Evolutionary conservation across 2,329 filamentous ascomycete species (phyloP).

Genomic region (Fusarium decemcellulare): DNA sequence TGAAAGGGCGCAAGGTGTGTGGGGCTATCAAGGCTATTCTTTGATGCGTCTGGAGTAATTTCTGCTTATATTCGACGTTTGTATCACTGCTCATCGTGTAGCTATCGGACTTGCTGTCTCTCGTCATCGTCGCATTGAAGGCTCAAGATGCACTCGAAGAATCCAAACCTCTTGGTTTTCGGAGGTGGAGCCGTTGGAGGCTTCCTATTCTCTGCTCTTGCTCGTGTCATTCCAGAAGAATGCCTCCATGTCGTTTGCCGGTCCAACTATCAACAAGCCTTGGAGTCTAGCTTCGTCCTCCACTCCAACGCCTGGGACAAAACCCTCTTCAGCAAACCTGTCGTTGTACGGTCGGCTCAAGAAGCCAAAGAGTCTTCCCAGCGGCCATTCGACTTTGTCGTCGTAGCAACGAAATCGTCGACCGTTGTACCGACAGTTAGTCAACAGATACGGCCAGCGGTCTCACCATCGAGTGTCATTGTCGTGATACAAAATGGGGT

Average conservation of each 20-base stretch:
- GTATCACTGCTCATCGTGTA: no score
- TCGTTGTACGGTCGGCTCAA: not conserved
- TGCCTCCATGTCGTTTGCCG: not conserved
- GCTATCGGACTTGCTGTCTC: no score
- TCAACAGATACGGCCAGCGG: not conserved
- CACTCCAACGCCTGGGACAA: not conserved
- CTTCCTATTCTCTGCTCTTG: not conserved
- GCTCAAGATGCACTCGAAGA: no score
- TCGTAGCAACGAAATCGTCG: not conserved
- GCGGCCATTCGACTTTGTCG: not conserved
- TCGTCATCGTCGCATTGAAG: no score
- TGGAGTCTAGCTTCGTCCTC: not conserved
- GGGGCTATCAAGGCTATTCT: no score
- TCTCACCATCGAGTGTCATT: not conserved
- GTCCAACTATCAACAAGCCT: not conserved
- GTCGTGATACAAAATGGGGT: not conserved
- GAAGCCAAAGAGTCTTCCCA: not conserved
- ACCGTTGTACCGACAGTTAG: not conserved
- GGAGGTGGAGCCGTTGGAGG: not conserved
- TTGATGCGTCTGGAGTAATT: no score
- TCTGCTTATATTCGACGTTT: no score
- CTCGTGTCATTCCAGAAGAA: not conserved
- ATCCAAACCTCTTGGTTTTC: not conserved
- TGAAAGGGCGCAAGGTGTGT: no score
- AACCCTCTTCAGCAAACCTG: not conserved